These are phyloP conservation scores for Begonia peltatifolia DNA, from an alignment of 306 rosid genomes.

Conservation along the genomic window DNA sequence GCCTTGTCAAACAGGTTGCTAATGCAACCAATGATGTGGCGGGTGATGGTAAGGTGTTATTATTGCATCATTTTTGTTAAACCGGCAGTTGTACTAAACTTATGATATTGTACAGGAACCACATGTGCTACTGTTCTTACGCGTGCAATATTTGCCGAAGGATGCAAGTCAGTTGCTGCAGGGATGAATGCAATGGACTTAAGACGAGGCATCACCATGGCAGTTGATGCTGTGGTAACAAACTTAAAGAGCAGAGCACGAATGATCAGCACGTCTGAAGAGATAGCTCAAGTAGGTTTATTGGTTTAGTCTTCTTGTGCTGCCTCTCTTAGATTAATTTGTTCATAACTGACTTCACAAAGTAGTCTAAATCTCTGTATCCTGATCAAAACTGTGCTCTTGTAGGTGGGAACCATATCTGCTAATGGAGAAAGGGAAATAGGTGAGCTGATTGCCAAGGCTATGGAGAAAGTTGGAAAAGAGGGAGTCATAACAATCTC, in stretches of 20 bases:
- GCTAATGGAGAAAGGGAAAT: constrained; percentile 48
- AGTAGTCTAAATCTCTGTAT: background rate
- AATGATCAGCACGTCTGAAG: constrained; percentile 45
- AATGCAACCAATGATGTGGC: constrained; percentile 46
- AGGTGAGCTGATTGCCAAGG: constrained; percentile 44
- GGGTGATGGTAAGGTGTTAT: constrained; percentile 31
- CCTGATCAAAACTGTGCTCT: constrained; percentile 1
- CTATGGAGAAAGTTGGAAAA: constrained; percentile 50
- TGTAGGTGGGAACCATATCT: constrained; percentile 45
- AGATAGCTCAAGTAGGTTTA: constrained; percentile 33
- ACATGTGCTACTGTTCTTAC: constrained; percentile 51
- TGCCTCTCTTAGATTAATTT: background rate
- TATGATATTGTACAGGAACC: constrained; percentile 23
- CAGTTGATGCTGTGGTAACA: constrained; percentile 41
- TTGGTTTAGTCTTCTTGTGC: background rate
- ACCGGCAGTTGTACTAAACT: background rate
- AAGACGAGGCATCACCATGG: constrained; percentile 40
- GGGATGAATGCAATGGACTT: constrained; percentile 46
- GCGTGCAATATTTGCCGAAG: constrained; percentile 40
- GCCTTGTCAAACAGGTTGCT: constrained; percentile 46
- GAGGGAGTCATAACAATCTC: constrained; percentile 38
- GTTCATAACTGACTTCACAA: background rate
- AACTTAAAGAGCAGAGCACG: constrained; percentile 38
- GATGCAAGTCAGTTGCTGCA: constrained; percentile 49
- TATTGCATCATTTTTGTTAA: background rate